Percentiles rank a stretch among this genome's conserved stretches.
Evolutionary conservation across 495 filamentous ascomycete genomes (phyloP).

Genomic region (Podospora comata): DNA sequence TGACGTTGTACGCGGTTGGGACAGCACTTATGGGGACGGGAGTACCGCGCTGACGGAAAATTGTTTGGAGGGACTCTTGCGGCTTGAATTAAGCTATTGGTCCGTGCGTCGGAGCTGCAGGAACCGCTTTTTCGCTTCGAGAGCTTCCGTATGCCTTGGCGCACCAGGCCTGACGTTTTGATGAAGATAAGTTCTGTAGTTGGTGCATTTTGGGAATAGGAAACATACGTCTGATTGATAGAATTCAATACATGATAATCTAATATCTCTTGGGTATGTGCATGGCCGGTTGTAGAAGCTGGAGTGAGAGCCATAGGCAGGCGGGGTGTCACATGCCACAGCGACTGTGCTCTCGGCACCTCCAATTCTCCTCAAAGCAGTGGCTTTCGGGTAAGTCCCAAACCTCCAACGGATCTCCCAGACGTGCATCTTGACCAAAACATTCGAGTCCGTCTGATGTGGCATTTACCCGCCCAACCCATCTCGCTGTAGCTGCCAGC

Average conservation of each 20-base stretch:
- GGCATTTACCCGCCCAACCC: not conserved
- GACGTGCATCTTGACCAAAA: not conserved
- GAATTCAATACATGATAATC: too few relatives aligned
- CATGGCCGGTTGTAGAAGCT: too few relatives aligned
- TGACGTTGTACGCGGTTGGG: not conserved
- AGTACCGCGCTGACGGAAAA: not conserved
- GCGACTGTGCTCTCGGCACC: not conserved
- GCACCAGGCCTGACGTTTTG: not conserved
- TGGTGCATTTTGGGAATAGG: not conserved
- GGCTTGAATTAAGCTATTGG: conserved; percentile 22
- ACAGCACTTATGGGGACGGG: too few relatives aligned
- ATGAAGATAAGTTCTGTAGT: not conserved
- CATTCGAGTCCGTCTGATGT: not conserved
- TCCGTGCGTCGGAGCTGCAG: conserved; percentile 19
- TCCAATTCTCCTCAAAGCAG: not conserved
- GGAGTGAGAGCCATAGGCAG: not conserved
- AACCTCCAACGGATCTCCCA: not conserved
- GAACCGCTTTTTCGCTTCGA: not conserved
- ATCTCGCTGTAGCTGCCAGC: not conserved
- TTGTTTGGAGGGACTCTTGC: not conserved
- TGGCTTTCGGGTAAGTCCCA: not conserved
- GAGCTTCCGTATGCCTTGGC: not conserved
- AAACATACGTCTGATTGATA: not conserved
- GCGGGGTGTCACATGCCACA: not conserved
- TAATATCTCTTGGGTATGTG: too few relatives aligned